Conservation (phyloP, 768 basidiomycete genomes). For the Psilocybe subaeruginosa region DNA sequence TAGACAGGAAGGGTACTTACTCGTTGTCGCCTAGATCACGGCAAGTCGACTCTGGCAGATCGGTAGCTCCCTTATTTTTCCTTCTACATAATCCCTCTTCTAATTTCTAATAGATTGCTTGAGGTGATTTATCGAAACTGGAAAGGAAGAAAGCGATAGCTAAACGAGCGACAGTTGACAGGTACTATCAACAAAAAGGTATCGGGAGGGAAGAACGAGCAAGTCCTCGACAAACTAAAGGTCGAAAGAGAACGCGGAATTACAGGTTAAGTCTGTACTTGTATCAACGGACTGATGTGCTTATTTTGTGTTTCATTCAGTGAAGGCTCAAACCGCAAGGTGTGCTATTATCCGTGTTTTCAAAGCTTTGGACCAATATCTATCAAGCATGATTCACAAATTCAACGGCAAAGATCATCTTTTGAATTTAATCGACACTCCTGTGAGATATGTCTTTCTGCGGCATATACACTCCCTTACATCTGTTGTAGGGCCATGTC, state of each 20-base stretch:
- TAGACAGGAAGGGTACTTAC: not conserved
- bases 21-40: conserved; percentile 65
- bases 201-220: conserved; percentile 68
- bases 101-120: conserved; percentile 53
- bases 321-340: conserved; percentile 97
- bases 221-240: conserved; percentile 92
- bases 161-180: conserved; percentile 62
- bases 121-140: conserved; percentile 50
- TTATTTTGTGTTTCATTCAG: conserved; percentile 36
- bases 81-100: not conserved
- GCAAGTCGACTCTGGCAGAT: conserved; percentile 94
- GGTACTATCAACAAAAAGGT: conserved; percentile 77
- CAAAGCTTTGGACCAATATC: conserved; percentile 12
- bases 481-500: conserved; percentile 75
- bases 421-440: conserved; percentile 96
- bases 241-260: conserved; percentile 97
- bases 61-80: conserved; percentile 48
- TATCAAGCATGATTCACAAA: conserved; percentile 74
- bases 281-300: too few species aligned
- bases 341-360: conserved; percentile 26
- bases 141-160: not conserved
- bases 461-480: not conserved
- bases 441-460: conserved; percentile 47
- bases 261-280: conserved; percentile 58
- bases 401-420: conserved; percentile 62